These are phyloP conservation scores for Myxozyma udenii DNA, from an alignment of 805 yeast species.

Conservation along the genomic window DNA sequence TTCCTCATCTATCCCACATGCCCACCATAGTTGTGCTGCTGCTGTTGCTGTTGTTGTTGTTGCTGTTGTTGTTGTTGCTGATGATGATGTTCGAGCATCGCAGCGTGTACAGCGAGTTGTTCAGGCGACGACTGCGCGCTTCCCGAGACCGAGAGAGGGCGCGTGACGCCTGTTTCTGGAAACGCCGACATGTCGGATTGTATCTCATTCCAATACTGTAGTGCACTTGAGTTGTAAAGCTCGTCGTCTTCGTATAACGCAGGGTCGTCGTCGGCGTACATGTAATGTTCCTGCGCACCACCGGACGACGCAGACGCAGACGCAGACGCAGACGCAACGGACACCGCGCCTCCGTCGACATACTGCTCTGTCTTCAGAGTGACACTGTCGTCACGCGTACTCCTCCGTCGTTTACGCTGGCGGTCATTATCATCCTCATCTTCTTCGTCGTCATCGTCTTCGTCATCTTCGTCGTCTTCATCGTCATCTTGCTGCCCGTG, in stretches of 20 bases:
- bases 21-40: neutral
- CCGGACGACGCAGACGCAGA: no score
- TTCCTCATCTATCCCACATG: neutral
- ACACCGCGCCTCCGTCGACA: no score
- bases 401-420: no score
- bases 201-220: conserved; percentile 20
- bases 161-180: neutral
- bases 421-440: conserved; percentile 6
- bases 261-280: neutral
- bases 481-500: conserved; percentile 1
- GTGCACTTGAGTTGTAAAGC: conserved; percentile 8
- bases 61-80: conserved; percentile 1
- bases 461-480: conserved; percentile 9
- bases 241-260: conserved; percentile 23
- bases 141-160: conserved; percentile 19
- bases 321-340: no score
- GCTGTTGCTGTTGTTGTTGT: conserved; percentile 7
- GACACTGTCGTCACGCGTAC: no score
- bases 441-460: conserved; percentile 19
- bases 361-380: no score
- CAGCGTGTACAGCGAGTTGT: conserved; percentile 5
- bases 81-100: conserved; percentile 4
- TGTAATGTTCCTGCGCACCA: neutral
- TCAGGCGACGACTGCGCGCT: conserved; percentile 26
- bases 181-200: neutral